Evolutionary conservation across 2,329 filamentous ascomycete genomes (phyloP).

Genomic region (Talaromyces albobiverticillius): DNA sequence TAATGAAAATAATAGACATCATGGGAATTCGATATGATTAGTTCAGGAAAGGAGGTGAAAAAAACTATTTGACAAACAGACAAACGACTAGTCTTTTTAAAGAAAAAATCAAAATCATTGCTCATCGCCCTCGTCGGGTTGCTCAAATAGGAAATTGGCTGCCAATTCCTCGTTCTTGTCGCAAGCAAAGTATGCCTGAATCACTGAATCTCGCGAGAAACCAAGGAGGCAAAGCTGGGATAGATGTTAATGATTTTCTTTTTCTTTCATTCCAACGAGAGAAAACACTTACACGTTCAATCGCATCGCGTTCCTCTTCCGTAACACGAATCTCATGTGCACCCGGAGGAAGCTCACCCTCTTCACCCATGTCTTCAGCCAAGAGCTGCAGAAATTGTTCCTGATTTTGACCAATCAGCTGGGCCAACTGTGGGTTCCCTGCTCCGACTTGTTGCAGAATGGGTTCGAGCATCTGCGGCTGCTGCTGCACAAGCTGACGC

Average conservation of each 20-base stretch:
- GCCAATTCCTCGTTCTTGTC: slow-evolving; percentile 99
- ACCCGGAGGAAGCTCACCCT: slow-evolving; percentile 74
- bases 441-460: slow-evolving; percentile 94
- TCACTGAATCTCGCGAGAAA: slow-evolving; percentile 88
- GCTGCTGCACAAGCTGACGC: slow-evolving; percentile 93
- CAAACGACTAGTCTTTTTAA: not conserved
- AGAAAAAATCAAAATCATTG: slow-evolving; percentile 20
- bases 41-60: not conserved
- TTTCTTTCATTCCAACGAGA: not conserved
- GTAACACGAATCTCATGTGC: slow-evolving; percentile 88
- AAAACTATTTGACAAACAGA: slow-evolving; percentile 9
- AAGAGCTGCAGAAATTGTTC: slow-evolving; percentile 90
- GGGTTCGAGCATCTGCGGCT: slow-evolving; percentile 97
- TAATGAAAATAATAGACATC: slow-evolving; percentile 9
- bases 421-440: slow-evolving; percentile 90
- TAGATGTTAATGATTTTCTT: not conserved
- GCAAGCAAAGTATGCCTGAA: slow-evolving; percentile 98
- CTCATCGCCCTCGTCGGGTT: slow-evolving; percentile 74
- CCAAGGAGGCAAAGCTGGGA: slow-evolving; percentile 81
- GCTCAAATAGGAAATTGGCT: slow-evolving; percentile 96
- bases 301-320: slow-evolving; percentile 93
- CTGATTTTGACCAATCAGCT: slow-evolving; percentile 86
- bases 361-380: slow-evolving; percentile 81
- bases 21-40: slow-evolving; percentile 11
- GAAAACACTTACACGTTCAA: slow-evolving; percentile 75